Base-by-base conservation (phyloP, 257 asterid species). In the Misopates orontium region DNA sequence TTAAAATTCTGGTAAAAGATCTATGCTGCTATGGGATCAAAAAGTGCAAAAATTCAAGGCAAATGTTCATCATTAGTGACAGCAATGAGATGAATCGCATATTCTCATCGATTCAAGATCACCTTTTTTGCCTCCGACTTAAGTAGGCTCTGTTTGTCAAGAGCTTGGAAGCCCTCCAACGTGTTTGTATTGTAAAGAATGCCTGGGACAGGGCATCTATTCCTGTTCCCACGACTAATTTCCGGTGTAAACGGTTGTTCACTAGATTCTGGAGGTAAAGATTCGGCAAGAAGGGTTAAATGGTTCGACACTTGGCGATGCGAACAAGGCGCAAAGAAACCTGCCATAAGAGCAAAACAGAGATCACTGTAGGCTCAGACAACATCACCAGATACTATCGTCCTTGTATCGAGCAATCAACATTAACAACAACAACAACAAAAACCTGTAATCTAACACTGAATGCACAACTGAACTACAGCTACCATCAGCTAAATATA, bases 321-420 rank as follows among this genome's bases (percentile, higher is more conserved):
- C 5, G 96, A 84, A 73, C 96, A 87, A 55, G 99, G 99, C 54
- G 99, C 91, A 76, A 73, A 86, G 73, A 80, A 93, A 66, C 99
- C 97, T 93, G 89, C 52, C 71, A 83, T 17, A 70, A 36, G 36
- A 69, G 23, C 64, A 75, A 67, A 58, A 22, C 32, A 66, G 73
- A 15, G 8, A 45, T 52, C 7, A 32, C 55, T 53, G 62, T 49
- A 56, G 28, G 49, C 42, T 55, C 28, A 36, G 41, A 16, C 25
- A 28, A 28, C 36, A 28, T 28, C 36, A 28, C 3, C 36, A 28
- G 7, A 28, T 28, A n/a, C n/a, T n/a, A n/a, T n/a, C n/a, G n/a
- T n/a, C n/a, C n/a, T n/a, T n/a, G n/a, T n/a, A n/a, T n/a, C n/a
- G n/a, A n/a, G n/a, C n/a, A n/a, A n/a, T n/a, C n/a, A n/a, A 25